Conservation (phyloP, 2,329 filamentous ascomycete species). For the Cladobotryum mycophilum region DNA sequence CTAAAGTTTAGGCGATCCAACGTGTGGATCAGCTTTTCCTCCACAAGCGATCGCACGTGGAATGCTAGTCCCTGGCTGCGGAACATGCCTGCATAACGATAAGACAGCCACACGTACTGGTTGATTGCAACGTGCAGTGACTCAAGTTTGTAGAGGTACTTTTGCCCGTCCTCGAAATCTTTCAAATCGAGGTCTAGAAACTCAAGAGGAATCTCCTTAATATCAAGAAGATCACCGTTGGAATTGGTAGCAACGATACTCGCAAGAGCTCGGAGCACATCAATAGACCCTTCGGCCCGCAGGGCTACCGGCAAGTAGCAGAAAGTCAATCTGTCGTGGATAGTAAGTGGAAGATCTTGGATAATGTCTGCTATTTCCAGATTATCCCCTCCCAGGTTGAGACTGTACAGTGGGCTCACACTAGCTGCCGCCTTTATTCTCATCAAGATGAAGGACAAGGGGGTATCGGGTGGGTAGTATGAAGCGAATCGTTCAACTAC, state of each 20-base stretch:
- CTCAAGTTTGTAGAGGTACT: slow-evolving; percentile 66
- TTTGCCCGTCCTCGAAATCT: slow-evolving; percentile 31
- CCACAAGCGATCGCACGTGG: slow-evolving; percentile 71
- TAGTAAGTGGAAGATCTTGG: slow-evolving; percentile 62
- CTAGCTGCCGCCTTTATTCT: slow-evolving; percentile 65
- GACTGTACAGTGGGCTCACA: slow-evolving; percentile 59
- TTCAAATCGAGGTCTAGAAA: slow-evolving; percentile 59
- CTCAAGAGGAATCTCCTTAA: slow-evolving; percentile 65
- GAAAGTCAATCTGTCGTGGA: slow-evolving; percentile 70
- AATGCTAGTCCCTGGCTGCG: slow-evolving; percentile 67
- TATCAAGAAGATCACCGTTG: slow-evolving; percentile 63
- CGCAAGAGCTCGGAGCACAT: slow-evolving; percentile 59
- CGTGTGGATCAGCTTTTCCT: slow-evolving; percentile 57
- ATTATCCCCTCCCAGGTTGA: slow-evolving; percentile 53
- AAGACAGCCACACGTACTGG: slow-evolving; percentile 88
- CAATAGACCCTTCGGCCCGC: slow-evolving; percentile 40
- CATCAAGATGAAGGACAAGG: slow-evolving; percentile 75
- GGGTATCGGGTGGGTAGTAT: slow-evolving; percentile 75
- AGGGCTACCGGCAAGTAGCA: slow-evolving; percentile 61
- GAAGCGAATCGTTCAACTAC: slow-evolving; percentile 70
- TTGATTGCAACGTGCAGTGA: slow-evolving; percentile 74
- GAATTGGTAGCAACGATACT: slow-evolving; percentile 61
- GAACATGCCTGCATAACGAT: slow-evolving; percentile 78
- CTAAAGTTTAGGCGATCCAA: slow-evolving; percentile 46
- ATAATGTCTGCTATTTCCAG: slow-evolving; percentile 67